A percentile compares a stretch with the other conserved stretches of the same genome.
Evolutionary conservation across 192 early-diverging fungal genomes (phyloP).

Genomic region (Kappamyces sp.): DNA sequence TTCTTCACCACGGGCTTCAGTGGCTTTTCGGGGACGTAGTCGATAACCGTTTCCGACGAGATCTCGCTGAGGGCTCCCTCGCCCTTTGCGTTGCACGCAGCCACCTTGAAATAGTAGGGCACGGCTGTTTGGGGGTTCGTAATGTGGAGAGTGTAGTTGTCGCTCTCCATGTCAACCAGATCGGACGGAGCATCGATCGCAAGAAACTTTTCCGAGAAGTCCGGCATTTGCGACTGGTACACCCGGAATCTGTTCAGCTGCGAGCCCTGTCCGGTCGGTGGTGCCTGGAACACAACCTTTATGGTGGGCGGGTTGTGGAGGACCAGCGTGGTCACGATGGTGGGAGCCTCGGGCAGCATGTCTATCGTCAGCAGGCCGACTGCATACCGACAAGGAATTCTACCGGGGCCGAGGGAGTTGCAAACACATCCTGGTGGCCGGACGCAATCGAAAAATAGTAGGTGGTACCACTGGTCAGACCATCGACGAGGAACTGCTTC

Average conservation of each 20-base stretch:
- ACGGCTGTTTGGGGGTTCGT: slow-evolving; percentile 21
- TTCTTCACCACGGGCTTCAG: slow-evolving; percentile 27
- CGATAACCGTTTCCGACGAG: slow-evolving; percentile 19
- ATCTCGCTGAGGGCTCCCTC: slow-evolving; percentile 22
- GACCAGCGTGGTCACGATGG: slow-evolving; percentile 11
- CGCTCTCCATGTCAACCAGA: background rate
- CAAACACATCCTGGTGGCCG: slow-evolving; percentile 30
- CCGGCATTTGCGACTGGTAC: slow-evolving; percentile 31
- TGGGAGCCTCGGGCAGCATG: slow-evolving; percentile 18
- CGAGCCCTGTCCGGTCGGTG: slow-evolving; percentile 11
- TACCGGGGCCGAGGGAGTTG: slow-evolving; percentile 14
- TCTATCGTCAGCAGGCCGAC: slow-evolving; percentile 15
- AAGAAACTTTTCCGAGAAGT: slow-evolving; percentile 23
- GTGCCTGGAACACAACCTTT: slow-evolving; percentile 17
- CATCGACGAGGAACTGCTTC: slow-evolving; percentile 8
- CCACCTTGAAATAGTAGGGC: slow-evolving; percentile 36
- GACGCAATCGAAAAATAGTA: slow-evolving; percentile 35
- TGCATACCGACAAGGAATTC: slow-evolving; percentile 29
- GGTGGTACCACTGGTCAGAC: slow-evolving; percentile 18
- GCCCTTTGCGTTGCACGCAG: slow-evolving; percentile 34
- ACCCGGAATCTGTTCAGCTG: slow-evolving; percentile 20
- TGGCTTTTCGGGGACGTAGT: slow-evolving; percentile 22
- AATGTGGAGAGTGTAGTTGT: slow-evolving; percentile 14
- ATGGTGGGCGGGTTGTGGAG: slow-evolving; percentile 18
- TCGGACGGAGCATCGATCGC: slow-evolving; percentile 21